Conservation (phyloP, 202 grass and related monocot species). For the Saccharum hybrid region DNA sequence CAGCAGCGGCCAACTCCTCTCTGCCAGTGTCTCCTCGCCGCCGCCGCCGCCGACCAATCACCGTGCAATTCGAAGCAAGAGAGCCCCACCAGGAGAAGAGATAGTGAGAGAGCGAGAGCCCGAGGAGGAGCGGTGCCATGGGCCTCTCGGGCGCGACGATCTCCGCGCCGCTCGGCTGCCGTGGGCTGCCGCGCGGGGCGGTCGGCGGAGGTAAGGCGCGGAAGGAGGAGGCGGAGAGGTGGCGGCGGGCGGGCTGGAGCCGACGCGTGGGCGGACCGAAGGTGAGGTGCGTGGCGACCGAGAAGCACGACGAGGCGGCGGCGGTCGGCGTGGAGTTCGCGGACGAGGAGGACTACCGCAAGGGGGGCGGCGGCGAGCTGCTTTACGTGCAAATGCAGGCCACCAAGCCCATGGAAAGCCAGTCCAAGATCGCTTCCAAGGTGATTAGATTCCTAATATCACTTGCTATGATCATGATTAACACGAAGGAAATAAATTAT, state of each 20-base stretch:
- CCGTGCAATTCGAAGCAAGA: background rate
- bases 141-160: slow-evolving; percentile 56
- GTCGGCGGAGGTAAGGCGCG: background rate
- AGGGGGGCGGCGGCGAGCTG: slow-evolving; percentile 89
- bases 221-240: slow-evolving; percentile 30
- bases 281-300: slow-evolving; percentile 56
- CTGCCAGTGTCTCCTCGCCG: background rate
- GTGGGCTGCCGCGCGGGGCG: slow-evolving; percentile 20
- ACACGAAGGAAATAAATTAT: background rate
- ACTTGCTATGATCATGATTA: background rate
- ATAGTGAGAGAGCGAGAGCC: background rate
- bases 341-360: slow-evolving; percentile 89
- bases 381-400: slow-evolving; percentile 93
- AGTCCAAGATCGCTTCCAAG: slow-evolving; percentile 86
- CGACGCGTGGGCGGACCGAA: background rate
- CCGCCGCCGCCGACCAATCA: background rate
- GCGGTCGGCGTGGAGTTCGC: slow-evolving; percentile 57
- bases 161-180: slow-evolving; percentile 64
- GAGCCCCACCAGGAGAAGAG: background rate
- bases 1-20: slow-evolving; percentile 17
- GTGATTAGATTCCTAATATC: slow-evolving; percentile 17
- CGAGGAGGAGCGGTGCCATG: slow-evolving; percentile 43
- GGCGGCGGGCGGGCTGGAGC: background rate
- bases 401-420: slow-evolving; percentile 82
- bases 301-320: slow-evolving; percentile 54